Evolutionary conservation across 2,329 filamentous ascomycete species (phyloP), one percentile per base, ranked within the genome.

Genomic region (Ceratocystis eucalypticola): DNA sequence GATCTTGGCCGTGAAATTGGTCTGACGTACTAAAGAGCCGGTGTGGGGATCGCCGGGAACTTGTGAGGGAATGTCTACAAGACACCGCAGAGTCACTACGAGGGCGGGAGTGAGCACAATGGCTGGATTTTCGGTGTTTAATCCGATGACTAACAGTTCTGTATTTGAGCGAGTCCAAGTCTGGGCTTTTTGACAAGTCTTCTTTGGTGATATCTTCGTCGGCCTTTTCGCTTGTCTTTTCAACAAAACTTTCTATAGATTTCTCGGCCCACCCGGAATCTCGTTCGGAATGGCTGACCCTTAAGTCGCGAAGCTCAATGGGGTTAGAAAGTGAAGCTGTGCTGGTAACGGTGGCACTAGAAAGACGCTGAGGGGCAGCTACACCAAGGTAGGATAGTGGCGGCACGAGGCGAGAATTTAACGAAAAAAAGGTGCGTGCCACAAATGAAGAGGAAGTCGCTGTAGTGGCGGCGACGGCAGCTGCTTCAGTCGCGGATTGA

Each of bases 261-360:
- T 41, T 41, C 37, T 41, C 12, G 12, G 37, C 10, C 37, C 37
- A 41, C 37, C 4, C 37, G 37, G 46, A 48, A 10, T 48, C 46
- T 48, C 3, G 46, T 17, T 22, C 5, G n/a, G 5, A n/a, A 22
- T 22, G 46, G 0, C 20, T 22, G 46, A 10, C 15, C 17, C 20
- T 17, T 3, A 48, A 61, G 41, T 65, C 64, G 5, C 50, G 50
- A n/a, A 65, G 55, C 53, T 65, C 41, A 17, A 65, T 65, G 8
- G 64, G 64, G 53, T 37, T 65, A 25, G 30, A 20, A 20, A 28
- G 64, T 41, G 64, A 37, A n/a, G 20, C 30, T 59, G 44, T 57
- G 7, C n/a, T 25, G n/a, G 48, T n/a, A 53, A n/a, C 10, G 30
- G 57, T 33, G 41, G 33, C 8, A 37, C 33, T 2, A 17, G 61